These are phyloP conservation scores for Hemileccinum hortonii DNA, from an alignment of 1,284 basidiomycete genomes.

Conservation along the genomic window DNA sequence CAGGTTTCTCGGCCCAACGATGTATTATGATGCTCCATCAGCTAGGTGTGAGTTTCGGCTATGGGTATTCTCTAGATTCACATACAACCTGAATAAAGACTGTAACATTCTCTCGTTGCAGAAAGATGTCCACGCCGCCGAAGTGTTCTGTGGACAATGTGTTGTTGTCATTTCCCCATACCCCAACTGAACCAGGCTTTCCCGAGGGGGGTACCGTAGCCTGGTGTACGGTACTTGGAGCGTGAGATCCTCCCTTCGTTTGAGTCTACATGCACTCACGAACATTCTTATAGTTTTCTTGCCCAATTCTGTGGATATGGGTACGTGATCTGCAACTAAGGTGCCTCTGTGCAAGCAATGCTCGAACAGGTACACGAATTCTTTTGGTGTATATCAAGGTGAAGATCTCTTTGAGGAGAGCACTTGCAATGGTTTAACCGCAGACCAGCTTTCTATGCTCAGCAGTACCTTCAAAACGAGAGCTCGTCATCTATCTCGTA, in stretches of 20 bases:
- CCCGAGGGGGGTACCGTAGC: slow-evolving; percentile 29
- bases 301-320: slow-evolving; percentile 30
- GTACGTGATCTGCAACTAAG: slow-evolving; percentile 9
- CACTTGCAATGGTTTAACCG: neutral
- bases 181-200: slow-evolving; percentile 2
- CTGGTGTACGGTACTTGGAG: slow-evolving; percentile 32
- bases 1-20: too few relatives aligned
- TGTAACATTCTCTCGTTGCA: too few relatives aligned
- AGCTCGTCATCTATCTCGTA: slow-evolving; percentile 33
- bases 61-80: too few relatives aligned
- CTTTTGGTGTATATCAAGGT: slow-evolving; percentile 39
- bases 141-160: slow-evolving; percentile 1
- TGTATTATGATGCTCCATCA: too few relatives aligned
- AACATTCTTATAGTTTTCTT: slow-evolving; percentile 24
- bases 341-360: neutral
- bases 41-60: too few relatives aligned
- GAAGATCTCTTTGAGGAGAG: neutral
- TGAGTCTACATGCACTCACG: neutral
- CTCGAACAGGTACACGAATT: slow-evolving; percentile 19
- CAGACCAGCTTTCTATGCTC: slow-evolving; percentile 29
- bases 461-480: slow-evolving; percentile 32
- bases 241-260: slow-evolving; percentile 14
- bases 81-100: too few relatives aligned
- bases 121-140: slow-evolving; percentile 22
- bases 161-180: neutral